Base-by-base conservation (phyloP, 306 rosid genomes). In the apple (Malus domestica) region DNA sequence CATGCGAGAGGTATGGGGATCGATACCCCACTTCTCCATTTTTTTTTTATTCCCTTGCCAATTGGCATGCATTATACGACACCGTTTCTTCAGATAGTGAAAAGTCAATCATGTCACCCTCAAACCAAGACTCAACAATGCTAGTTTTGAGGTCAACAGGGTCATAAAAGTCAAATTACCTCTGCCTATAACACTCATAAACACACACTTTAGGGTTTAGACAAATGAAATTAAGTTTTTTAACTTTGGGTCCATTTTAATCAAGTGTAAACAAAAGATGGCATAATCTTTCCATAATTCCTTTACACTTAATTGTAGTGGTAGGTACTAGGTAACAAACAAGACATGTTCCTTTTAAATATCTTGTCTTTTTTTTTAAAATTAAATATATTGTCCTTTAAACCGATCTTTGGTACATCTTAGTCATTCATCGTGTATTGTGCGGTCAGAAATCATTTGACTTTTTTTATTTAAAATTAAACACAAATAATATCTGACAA, bases 1-100 rank as follows among this genome's bases (percentile, higher is more conserved):
- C 97, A 91, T 91, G 97, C 91, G 89, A 91, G 91, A 93, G 94
- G 94, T 80, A 85, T 86, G 83, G 93, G 96, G 96, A 90, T 91
- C 93, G 91, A 90, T 93, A 83, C 96, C 93, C 97, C 85, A 90
- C 97, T 83, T 91, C 96, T 91, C 90, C 97, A 89, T 3, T 29
- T 6, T 6, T 6, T 6, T 66, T 20, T 2, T 42, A 8, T 40
- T 2, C 45, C 12, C 12, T 42, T 42, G 3, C 45, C 45, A 42
- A 42, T 42, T 9, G 45, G 45, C 45, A 7, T 8, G 42, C 42
- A 7, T 38, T 2, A 38, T 4, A 46, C 7, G 7, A 13, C 19
- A 46, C 19, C 2, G 0, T 46, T 46, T 4, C 16, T 46, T 0
- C 9, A 7, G 0, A 1, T 2, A 5, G 2, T 18, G 54, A 49